Evolutionary conservation across 164 flowering plant genomes (phyloP).

Genomic region (Kalanchoe fedtschenkoi): DNA sequence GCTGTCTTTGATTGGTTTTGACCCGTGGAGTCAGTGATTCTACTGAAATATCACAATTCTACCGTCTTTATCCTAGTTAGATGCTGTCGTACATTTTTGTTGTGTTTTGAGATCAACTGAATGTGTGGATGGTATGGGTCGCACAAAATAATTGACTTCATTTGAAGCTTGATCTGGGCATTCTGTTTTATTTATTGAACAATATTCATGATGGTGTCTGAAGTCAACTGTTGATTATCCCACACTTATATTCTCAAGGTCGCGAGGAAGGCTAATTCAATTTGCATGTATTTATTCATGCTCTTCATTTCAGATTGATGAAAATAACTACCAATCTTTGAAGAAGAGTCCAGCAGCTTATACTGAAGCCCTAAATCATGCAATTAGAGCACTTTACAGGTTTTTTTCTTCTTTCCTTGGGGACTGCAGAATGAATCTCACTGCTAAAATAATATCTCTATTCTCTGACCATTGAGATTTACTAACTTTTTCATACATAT

Average conservation of each 20-base stretch:
- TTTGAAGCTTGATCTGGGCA: not conserved
- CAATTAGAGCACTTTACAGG: conserved; percentile 81
- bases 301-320: conserved; percentile 43
- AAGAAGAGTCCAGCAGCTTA: conserved; percentile 59
- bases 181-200: not conserved
- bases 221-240: not conserved
- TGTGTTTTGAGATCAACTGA: not conserved
- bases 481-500: no score
- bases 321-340: conserved; percentile 30
- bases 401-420: conserved; percentile 15
- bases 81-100: no score
- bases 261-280: not conserved
- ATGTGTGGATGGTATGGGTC: not conserved
- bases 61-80: no score
- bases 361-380: conserved; percentile 42
- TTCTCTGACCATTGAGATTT: no score
- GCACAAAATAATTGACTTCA: not conserved
- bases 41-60: no score
- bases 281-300: conserved; percentile 1
- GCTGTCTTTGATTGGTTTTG: not conserved
- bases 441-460: not conserved
- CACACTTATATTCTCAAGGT: not conserved
- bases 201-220: not conserved
- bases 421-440: not conserved
- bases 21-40: no score